A percentile compares a stretch with the other conserved stretches of the same genome.
phyloP scores from a whole-genome alignment of 805 yeast genomes.

The Starmerella sp. region DNA sequence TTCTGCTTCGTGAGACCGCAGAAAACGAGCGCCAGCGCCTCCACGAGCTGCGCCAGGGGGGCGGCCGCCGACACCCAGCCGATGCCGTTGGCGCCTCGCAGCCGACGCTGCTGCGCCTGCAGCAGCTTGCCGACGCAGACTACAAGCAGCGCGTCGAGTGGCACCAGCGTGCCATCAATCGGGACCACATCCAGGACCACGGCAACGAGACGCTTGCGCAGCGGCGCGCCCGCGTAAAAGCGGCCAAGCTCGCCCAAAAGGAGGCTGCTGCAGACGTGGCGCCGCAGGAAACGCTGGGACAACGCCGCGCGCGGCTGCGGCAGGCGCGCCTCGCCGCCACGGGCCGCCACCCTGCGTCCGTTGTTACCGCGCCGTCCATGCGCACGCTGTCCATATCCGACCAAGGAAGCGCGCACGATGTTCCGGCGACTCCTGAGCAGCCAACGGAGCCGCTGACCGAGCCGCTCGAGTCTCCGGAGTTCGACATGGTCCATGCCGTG shows the following conservation, averaged over 20 bases:
- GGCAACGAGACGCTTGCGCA: slow-evolving; percentile 26
- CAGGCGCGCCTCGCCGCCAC: not conserved
- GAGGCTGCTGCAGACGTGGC: not conserved
- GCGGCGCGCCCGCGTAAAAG: slow-evolving; percentile 25
- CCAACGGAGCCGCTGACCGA: not conserved
- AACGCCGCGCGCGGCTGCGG: slow-evolving; percentile 20
- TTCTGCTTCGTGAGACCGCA: slow-evolving; percentile 22
- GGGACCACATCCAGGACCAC: slow-evolving; percentile 16
- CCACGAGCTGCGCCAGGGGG: slow-evolving; percentile 4
- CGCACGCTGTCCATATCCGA: not conserved
- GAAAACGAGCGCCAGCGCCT: slow-evolving; percentile 17
- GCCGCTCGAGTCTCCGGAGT: not conserved
- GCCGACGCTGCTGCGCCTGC: slow-evolving; percentile 27
- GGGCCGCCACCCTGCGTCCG: not conserved
- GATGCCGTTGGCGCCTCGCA: slow-evolving; percentile 19
- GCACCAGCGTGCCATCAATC: slow-evolving; percentile 18
- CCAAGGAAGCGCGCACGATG: not conserved
- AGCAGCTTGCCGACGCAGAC: slow-evolving; percentile 25
- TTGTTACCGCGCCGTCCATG: not conserved
- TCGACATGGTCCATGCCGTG: slow-evolving; percentile 10
- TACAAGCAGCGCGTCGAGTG: slow-evolving; percentile 24
- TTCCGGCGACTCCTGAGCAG: not conserved
- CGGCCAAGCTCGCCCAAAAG: slow-evolving; percentile 5
- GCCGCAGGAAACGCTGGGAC: slow-evolving; percentile 21
- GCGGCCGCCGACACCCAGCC: slow-evolving; percentile 22